phyloP scores from a whole-genome alignment of 306 rosid species.

The Gillenia trifoliata region DNA sequence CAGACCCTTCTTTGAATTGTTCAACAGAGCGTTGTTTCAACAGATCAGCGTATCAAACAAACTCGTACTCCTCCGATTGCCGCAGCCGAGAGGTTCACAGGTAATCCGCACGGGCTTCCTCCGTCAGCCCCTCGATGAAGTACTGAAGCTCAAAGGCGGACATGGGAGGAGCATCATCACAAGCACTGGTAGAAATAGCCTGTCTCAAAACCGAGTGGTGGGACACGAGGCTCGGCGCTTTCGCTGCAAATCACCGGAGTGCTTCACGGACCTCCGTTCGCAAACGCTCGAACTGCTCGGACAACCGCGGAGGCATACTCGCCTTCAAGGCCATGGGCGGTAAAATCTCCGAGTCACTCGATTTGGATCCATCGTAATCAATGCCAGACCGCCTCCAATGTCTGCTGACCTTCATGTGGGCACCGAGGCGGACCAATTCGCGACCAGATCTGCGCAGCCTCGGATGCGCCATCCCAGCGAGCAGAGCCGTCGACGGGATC shows the following conservation, averaged over 20 bases:
- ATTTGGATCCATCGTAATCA: slow-evolving; percentile 83
- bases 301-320: slow-evolving; percentile 81
- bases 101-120: slow-evolving; percentile 56
- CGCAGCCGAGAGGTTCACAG: slow-evolving; percentile 43
- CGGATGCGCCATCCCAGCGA: slow-evolving; percentile 66
- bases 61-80: slow-evolving; percentile 53
- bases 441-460: slow-evolving; percentile 89
- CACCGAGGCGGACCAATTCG: slow-evolving; percentile 81
- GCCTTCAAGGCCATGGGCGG: slow-evolving; percentile 52
- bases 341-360: slow-evolving; percentile 65
- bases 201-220: slow-evolving; percentile 77
- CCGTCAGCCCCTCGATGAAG: slow-evolving; percentile 57
- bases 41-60: slow-evolving; percentile 62
- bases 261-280: slow-evolving; percentile 53
- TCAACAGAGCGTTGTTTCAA: slow-evolving; percentile 66
- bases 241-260: slow-evolving; percentile 77
- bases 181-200: slow-evolving; percentile 40
- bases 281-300: slow-evolving; percentile 49
- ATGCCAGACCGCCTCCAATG: slow-evolving; percentile 86
- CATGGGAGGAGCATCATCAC: slow-evolving; percentile 34
- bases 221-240: slow-evolving; percentile 82
- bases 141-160: slow-evolving; percentile 38
- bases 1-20: slow-evolving; percentile 70
- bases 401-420: slow-evolving; percentile 69
- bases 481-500: slow-evolving; percentile 65